A percentile compares a stretch with the other conserved stretches of the same genome.
Conservation (phyloP, 2,329 filamentous ascomycete genomes). For the Teratosphaeria epicoccoides region DNA sequence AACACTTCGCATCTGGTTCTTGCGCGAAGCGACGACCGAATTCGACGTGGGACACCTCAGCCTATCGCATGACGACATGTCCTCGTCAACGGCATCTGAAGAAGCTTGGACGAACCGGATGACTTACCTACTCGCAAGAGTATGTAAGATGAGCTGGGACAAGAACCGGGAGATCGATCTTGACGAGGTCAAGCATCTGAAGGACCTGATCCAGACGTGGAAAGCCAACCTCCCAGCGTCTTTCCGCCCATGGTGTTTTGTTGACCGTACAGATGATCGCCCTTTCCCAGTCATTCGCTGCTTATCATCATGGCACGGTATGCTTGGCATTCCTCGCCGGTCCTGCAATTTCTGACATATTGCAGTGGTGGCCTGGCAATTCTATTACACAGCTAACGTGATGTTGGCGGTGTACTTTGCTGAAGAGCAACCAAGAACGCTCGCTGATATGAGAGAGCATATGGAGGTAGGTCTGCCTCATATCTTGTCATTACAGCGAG, state of each 20-base stretch:
- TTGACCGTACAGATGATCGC: not conserved
- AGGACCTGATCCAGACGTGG: not conserved
- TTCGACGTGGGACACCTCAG: not conserved
- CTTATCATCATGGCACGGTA: not conserved
- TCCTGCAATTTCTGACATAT: not conserved
- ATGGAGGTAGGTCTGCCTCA: not conserved
- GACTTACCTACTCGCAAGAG: not conserved
- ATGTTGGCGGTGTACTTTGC: not conserved
- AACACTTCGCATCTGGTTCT: not conserved
- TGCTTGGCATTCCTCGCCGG: not conserved
- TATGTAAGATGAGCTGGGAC: not conserved
- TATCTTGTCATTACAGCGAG: not conserved
- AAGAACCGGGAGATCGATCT: not conserved
- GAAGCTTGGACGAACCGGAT: not conserved
- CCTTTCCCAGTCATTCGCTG: not conserved
- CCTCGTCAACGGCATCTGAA: not conserved
- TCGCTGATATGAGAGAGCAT: not conserved
- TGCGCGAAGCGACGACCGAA: not conserved
- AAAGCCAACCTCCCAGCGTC: not conserved
- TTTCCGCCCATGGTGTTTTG: not conserved
- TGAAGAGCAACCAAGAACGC: not conserved
- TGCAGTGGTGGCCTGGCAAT: not conserved
- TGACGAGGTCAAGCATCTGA: not conserved
- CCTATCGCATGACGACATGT: not conserved
- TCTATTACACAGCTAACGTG: not conserved